A percentile compares a stretch with the other conserved stretches of the same genome.
phyloP scores from a whole-genome alignment of 2,329 filamentous ascomycete species.

The Colletotrichum godetiae region DNA sequence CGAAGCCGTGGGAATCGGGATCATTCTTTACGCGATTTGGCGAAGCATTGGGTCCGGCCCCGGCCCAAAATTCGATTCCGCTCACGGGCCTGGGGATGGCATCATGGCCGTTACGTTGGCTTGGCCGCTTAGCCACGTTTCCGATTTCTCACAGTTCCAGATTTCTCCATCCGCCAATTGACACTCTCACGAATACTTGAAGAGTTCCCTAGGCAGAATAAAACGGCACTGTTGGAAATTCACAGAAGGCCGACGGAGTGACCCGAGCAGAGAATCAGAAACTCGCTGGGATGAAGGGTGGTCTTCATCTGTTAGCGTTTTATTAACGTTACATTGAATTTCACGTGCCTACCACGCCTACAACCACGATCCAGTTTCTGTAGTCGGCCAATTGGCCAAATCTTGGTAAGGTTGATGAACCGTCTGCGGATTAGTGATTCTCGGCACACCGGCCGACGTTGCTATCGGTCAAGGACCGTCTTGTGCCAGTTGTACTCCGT shows the following conservation, averaged over 20 bases:
- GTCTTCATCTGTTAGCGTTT: slow-evolving; percentile 13
- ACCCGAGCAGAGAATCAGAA: not conserved
- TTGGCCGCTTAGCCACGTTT: not conserved
- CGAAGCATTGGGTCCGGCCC: not conserved
- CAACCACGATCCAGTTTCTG: not conserved
- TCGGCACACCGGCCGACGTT: not conserved
- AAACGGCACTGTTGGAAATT: not conserved
- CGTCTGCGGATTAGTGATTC: not conserved
- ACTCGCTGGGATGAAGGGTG: not conserved
- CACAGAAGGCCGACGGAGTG: not conserved
- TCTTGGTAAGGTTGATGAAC: not conserved
- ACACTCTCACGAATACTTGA: not conserved
- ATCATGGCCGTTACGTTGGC: not conserved
- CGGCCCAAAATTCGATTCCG: not conserved
- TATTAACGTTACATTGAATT: slow-evolving; percentile 26
- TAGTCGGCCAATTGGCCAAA: not conserved
- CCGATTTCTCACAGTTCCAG: not conserved
- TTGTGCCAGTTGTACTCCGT: too few relatives aligned
- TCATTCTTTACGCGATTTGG: not conserved
- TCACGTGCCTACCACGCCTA: not conserved
- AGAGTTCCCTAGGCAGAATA: too few relatives aligned
- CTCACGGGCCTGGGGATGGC: not conserved
- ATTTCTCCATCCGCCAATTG: not conserved
- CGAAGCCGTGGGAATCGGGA: too few relatives aligned
- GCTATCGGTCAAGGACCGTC: not conserved